These are phyloP conservation scores for Sicyos edulis DNA, from an alignment of 306 rosid species.

Conservation along the genomic window DNA sequence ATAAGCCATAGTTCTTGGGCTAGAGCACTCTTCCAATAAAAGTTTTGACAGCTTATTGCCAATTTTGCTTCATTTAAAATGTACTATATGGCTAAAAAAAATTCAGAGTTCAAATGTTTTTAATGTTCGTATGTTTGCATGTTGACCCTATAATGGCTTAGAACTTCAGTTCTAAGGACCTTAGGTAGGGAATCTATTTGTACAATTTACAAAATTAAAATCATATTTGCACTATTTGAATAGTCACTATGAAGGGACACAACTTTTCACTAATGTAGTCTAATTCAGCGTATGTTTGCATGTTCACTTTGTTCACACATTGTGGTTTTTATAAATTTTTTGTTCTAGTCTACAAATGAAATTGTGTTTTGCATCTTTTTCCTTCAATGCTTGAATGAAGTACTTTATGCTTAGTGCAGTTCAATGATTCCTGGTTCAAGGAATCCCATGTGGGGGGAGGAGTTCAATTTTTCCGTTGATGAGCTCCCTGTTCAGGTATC, in stretches of 20 bases:
- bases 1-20: background rate
- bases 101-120: background rate
- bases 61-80: background rate
- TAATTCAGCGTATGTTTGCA: too few species aligned
- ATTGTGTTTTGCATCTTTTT: background rate
- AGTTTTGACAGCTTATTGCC: background rate
- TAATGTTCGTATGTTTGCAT: too few species aligned
- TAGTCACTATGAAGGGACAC: too few species aligned
- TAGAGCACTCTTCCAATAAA: background rate
- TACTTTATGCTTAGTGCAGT: conserved; percentile 48
- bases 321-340: background rate
- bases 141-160: too few species aligned
- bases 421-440: conserved; percentile 99
- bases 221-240: too few species aligned
- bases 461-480: conserved; percentile 85
- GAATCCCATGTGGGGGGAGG: conserved; percentile 99
- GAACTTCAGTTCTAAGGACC: too few species aligned
- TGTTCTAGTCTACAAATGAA: background rate
- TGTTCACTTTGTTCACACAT: background rate
- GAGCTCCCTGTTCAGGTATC: conserved; percentile 92
- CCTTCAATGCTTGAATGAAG: conserved; percentile 3
- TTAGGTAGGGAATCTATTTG: too few species aligned
- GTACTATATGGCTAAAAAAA: background rate
- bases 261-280: too few species aligned
- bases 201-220: too few species aligned